phyloP scores from a whole-genome alignment of 768 basidiomycete genomes.

The Boletus rufocinnamomeus region DNA sequence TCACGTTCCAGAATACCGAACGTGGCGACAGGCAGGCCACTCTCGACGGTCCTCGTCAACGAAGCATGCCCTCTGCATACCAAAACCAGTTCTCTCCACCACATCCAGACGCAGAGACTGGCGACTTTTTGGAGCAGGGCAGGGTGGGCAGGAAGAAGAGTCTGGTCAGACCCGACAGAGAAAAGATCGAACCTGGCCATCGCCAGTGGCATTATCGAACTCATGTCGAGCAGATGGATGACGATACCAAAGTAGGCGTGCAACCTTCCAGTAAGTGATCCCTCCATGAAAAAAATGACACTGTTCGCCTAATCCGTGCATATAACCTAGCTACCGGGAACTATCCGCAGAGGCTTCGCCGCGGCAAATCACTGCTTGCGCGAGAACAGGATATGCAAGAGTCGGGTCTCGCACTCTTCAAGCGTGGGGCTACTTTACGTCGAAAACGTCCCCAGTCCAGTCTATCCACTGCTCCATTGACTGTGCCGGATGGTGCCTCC shows the following conservation, averaged over 20 bases:
- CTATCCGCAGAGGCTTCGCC: constrained; percentile 63
- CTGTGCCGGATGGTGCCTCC: constrained; percentile 39
- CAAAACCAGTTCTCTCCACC: constrained; percentile 48
- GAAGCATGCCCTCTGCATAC: constrained; percentile 46
- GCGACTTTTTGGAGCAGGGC: constrained; percentile 45
- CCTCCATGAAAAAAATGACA: not conserved
- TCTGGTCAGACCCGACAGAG: constrained; percentile 88
- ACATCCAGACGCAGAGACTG: constrained; percentile 34
- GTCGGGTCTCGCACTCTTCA: constrained; percentile 91
- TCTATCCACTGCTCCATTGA: constrained; percentile 40
- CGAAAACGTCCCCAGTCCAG: constrained; percentile 58
- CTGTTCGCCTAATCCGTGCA: constrained; percentile 8
- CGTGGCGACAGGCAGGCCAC: constrained; percentile 65
- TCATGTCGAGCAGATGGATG: constrained; percentile 77
- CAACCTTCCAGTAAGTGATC: constrained; percentile 75
- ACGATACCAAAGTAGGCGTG: constrained; percentile 70
- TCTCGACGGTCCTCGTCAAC: constrained; percentile 57
- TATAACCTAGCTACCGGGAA: constrained; percentile 69
- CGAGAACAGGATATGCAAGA: constrained; percentile 91
- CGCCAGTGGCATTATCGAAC: constrained; percentile 92
- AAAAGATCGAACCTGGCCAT: constrained; percentile 94
- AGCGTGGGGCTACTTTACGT: constrained; percentile 77
- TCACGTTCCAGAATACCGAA: constrained; percentile 71
- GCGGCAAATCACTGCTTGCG: constrained; percentile 87
- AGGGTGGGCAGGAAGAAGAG: constrained; percentile 83